phyloP scores from a whole-genome alignment of 2,329 filamentous ascomycete genomes.

The Penicillium sp. region DNA sequence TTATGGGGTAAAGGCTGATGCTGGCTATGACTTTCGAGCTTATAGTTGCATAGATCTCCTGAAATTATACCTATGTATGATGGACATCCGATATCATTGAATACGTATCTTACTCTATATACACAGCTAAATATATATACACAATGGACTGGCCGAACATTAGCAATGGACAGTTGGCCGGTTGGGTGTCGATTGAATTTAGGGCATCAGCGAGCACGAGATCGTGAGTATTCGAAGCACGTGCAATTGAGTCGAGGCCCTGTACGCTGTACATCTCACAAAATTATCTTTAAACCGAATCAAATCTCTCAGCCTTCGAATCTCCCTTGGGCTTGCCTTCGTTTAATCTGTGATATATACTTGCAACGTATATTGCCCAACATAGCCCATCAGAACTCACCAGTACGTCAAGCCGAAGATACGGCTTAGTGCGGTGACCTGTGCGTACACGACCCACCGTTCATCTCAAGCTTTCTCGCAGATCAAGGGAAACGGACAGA shows the following conservation, averaged over 20 bases:
- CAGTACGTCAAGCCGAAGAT: neutral
- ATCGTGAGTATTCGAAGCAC: neutral
- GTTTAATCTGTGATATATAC: neutral
- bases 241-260: neutral
- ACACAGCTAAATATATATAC: no score
- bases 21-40: no score
- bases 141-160: no score
- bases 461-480: slow-evolving; percentile 4
- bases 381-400: neutral
- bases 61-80: no score
- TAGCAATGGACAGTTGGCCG: neutral
- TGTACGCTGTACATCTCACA: neutral
- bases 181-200: neutral
- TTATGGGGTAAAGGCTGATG: no score
- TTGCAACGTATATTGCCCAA: neutral
- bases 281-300: neutral
- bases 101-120: no score
- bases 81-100: no score
- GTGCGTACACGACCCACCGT: slow-evolving; percentile 14
- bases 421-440: slow-evolving; percentile 2
- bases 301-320: neutral
- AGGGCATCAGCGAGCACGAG: neutral
- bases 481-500: neutral
- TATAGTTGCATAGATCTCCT: no score
- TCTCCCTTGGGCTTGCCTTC: neutral